Evolutionary conservation across 116 monocot genomes (phyloP), one percentile per base, ranked within the genome.

Genomic region (Posidonia oceanica): DNA sequence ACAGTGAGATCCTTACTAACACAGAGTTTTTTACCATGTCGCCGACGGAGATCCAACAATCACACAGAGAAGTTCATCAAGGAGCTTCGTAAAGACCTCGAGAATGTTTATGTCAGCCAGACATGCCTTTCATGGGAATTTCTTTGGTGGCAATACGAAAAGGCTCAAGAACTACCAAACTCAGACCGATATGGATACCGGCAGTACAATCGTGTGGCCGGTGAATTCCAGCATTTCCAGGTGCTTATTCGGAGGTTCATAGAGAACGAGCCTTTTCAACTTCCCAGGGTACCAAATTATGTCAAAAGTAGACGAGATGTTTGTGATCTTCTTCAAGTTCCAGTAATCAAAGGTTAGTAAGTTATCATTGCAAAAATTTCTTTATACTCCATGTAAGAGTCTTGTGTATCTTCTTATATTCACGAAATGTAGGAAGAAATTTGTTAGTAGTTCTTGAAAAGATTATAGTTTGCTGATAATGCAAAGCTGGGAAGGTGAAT

Each of bases 91-190:
- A 61, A 59, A 36, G 92, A 92, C 10, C 42, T 92, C n/a, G 97
- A 97, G 76, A 81, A 72, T n/a, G 85, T 97, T 6, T 97, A 92
- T 36, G 92, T 97, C 22, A 92, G 89, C 29, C 97, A 97, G 54
- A 73, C 72, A 21, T 97, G 97, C 41, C 92, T 97, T 38, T 89
- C 97, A 36, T 97, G 97, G 97, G 97, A 97, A 48, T 87, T 97
- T 64, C 78, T 97, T 12, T 72, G 77, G 4, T 97, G 97, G 97
- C 97, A 97, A 67, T 97, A 82, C 36, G 89, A 87, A 59, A 92
- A 87, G 66, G 71, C 81, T 48, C 75, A 67, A 17, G 83, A 84
- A n/a, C 42, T 89, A n/a, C 76, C 80, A 1, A 80, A 82, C 55
- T 77, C 87, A 2, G 83, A 89, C 66, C 69, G 78, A 1, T 79